phyloP scores from a whole-genome alignment of 805 yeast genomes.

The Lachancea sp. region DNA sequence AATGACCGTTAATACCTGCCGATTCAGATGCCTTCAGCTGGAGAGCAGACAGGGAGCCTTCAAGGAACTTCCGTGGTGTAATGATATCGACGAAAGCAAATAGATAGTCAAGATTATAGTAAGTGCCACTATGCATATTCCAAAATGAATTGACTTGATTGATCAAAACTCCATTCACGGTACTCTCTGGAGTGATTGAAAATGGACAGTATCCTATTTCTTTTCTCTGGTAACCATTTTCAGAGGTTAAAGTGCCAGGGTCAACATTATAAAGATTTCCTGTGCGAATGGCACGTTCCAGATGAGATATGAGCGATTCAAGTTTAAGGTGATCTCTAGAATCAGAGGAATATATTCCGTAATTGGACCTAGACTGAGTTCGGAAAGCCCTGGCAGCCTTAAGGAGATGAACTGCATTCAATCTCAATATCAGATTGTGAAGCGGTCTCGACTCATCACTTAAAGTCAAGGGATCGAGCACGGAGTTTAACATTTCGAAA shows the following conservation, averaged over 20 bases:
- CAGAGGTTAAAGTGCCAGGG: conserved; percentile 20
- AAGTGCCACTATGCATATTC: conserved; percentile 34
- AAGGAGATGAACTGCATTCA: conserved; percentile 25
- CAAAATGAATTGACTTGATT: conserved; percentile 34
- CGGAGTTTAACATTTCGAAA: conserved; percentile 35
- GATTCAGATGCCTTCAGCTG: conserved; percentile 23
- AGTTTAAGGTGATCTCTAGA: conserved; percentile 25
- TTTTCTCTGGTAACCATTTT: conserved; percentile 25
- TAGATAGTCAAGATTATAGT: conserved; percentile 31
- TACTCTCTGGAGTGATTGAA: conserved; percentile 25
- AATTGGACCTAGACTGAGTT: conserved; percentile 22
- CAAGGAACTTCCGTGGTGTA: conserved; percentile 24
- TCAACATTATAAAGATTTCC: conserved; percentile 29
- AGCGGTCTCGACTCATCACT: conserved; percentile 43
- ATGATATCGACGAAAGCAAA: conserved; percentile 25
- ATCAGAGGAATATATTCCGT: conserved; percentile 30
- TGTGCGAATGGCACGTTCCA: conserved; percentile 18
- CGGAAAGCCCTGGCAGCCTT: conserved; percentile 23
- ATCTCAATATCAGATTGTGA: conserved; percentile 37
- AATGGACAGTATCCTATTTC: conserved; percentile 24
- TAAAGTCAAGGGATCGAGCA: conserved; percentile 38
- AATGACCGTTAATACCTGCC: conserved; percentile 22
- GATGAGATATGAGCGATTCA: conserved; percentile 22
- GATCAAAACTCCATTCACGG: conserved; percentile 29
- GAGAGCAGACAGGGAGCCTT: conserved; percentile 24